Base-by-base conservation (phyloP, 2,329 filamentous ascomycete species). In the Aspergillus sp. region DNA sequence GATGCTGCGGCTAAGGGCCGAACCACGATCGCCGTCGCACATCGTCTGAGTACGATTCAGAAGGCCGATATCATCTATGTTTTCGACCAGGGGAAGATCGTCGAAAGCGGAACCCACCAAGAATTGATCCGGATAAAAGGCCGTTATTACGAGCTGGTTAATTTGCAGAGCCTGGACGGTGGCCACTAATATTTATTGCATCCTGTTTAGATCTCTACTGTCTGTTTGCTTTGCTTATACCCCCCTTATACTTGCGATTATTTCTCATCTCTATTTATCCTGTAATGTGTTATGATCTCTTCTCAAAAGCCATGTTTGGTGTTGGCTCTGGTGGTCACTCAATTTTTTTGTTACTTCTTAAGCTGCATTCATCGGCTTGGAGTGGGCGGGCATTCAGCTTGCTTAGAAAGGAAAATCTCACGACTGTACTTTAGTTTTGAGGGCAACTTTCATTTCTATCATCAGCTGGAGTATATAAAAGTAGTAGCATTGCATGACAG, bases 11-110 rank as follows among this genome's bases (percentile, higher is more conserved):
- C 91, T 19, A 89, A 90, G 80, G 92, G 88, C 48, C 85, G 92
- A 54, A 96, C 92, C 6, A 98, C 94, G 0, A 95, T 99, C 64
- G 93, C 94, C 0, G 94, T 99, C 1, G 95, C 95, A 3, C 94
- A 99, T 77, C 84, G 95, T 23, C 80, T 99, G 5, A 92, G 88
- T 71, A 97, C 95, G 0, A 97, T 98, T 62, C 92, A 96, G 73
- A 93, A 95, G 73, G 94, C 94, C 0, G 94, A 98, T 72, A 80
- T 94, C 52, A 98, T 98, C 68, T 97, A 96, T 66, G 94, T 98
- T n/a, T 95, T 98, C 73, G 93, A 97, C 75, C 88, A 91, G 69
- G 95, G 94, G 7, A 84, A 86, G 61, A 86, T 98, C 47, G 90
- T 96, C 1, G 94, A 98, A 80, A 84, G 86, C 66, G 94, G 94